A percentile compares a stretch with the other conserved stretches of the same genome.
These are phyloP conservation scores for Pleurotus cornucopiae DNA, from an alignment of 768 basidiomycete species.

Conservation along the genomic window DNA sequence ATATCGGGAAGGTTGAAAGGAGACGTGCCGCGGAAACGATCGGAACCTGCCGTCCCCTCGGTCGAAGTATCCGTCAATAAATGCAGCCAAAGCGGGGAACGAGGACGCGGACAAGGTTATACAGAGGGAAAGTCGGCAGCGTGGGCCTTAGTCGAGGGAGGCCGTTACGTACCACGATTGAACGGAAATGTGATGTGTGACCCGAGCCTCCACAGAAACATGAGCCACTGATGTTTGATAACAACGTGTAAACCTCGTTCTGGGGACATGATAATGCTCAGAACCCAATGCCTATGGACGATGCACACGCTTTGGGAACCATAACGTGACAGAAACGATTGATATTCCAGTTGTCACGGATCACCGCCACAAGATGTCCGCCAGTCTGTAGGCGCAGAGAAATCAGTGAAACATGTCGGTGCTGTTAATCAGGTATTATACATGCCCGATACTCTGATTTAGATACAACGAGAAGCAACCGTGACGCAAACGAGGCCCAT, in stretches of 20 bases:
- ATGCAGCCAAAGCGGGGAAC: slow-evolving; percentile 23
- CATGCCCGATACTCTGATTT: background rate
- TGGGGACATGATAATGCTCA: slow-evolving; percentile 1
- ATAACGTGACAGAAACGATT: background rate
- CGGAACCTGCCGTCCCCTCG: slow-evolving; percentile 40
- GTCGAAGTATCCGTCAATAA: slow-evolving; percentile 17
- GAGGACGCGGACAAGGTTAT: slow-evolving; percentile 25
- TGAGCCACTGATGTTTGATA: background rate
- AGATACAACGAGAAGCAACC: background rate
- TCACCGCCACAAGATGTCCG: slow-evolving; percentile 1
- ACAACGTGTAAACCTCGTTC: slow-evolving; percentile 9
- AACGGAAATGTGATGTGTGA: slow-evolving; percentile 1
- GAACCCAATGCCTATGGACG: slow-evolving; percentile 4
- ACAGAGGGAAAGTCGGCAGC: slow-evolving; percentile 18
- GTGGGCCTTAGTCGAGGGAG: slow-evolving; percentile 17
- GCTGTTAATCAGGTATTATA: background rate
- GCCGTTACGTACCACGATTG: slow-evolving; percentile 22
- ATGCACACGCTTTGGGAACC: background rate
- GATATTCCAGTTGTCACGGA: slow-evolving; percentile 2
- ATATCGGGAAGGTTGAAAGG: slow-evolving; percentile 50
- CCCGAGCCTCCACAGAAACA: background rate
- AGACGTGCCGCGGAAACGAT: slow-evolving; percentile 28
- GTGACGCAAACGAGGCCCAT: background rate
- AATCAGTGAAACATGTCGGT: background rate
- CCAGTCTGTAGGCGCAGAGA: background rate